Percentiles rank a stretch among this genome's conserved stretches.
Evolutionary conservation across 169 alveolate genomes (phyloP).

Genomic region (Plasmodium falciparum): DNA sequence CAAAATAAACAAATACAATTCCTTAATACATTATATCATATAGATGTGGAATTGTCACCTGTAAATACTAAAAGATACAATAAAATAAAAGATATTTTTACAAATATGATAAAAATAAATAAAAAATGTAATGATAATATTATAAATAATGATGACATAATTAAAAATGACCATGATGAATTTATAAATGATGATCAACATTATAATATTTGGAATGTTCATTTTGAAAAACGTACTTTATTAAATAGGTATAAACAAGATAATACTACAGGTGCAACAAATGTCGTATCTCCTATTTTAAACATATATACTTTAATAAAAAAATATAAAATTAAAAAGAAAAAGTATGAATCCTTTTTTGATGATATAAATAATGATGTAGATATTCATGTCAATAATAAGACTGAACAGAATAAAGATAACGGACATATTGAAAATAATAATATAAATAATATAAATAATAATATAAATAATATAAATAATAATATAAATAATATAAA

Average conservation of each 20-base stretch:
- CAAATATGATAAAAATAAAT: background rate
- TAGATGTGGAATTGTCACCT: background rate
- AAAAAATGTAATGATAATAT: slow-evolving; percentile 1
- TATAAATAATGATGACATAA: background rate
- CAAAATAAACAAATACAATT: background rate
- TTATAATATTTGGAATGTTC: slow-evolving; percentile 31
- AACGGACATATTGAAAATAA: background rate
- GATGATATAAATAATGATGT: background rate
- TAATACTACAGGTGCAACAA: background rate
- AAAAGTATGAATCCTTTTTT: background rate
- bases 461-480: too few species aligned
- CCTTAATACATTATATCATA: background rate
- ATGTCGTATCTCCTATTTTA: slow-evolving; percentile 26
- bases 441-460: too few species aligned
- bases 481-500: background rate
- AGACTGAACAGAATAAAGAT: background rate
- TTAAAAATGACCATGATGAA: background rate
- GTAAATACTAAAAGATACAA: background rate
- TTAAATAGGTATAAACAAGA: background rate
- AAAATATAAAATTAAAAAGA: slow-evolving; percentile 46
- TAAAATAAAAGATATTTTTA: background rate
- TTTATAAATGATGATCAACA: slow-evolving; percentile 1
- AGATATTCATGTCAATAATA: background rate
- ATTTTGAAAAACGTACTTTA: slow-evolving; percentile 7
- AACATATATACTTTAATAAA: slow-evolving; percentile 38